phyloP scores from a whole-genome alignment of 345 rosid species.

The Moricandia moricandioides region DNA sequence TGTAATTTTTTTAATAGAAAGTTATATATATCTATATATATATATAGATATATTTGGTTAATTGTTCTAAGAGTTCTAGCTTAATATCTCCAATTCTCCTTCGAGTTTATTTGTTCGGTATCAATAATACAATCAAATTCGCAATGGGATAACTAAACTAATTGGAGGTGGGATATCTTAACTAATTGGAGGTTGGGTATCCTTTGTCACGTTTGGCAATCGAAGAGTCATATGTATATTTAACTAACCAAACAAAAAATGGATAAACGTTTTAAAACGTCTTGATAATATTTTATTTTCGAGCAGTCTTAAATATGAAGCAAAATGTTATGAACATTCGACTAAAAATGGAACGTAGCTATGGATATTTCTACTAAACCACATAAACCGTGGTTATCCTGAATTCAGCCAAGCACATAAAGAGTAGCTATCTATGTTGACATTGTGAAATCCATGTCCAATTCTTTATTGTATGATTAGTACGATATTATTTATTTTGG shows the following conservation, averaged over 20 bases:
- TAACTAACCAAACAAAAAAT: not conserved
- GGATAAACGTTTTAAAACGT: not conserved
- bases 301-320: not conserved
- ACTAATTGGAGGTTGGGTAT: constrained; percentile 24
- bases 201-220: constrained; percentile 19
- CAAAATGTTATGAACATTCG: not conserved
- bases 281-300: not conserved
- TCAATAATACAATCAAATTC: not conserved
- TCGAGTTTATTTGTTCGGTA: not conserved
- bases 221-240: not conserved
- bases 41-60: not conserved
- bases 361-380: not conserved
- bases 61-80: not conserved
- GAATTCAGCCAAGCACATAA: not conserved
- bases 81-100: not conserved
- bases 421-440: too few species aligned
- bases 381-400: not conserved
- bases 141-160: not conserved
- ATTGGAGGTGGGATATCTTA: constrained; percentile 21
- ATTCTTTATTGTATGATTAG: too few species aligned
- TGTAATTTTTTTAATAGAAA: too few species aligned
- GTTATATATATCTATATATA: too few species aligned
- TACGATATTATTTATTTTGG: too few species aligned
- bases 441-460: too few species aligned
- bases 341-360: not conserved